Evolutionary conservation across 192 early-diverging fungal genomes (phyloP).

Genomic region (Ambispora gerdemannii): DNA sequence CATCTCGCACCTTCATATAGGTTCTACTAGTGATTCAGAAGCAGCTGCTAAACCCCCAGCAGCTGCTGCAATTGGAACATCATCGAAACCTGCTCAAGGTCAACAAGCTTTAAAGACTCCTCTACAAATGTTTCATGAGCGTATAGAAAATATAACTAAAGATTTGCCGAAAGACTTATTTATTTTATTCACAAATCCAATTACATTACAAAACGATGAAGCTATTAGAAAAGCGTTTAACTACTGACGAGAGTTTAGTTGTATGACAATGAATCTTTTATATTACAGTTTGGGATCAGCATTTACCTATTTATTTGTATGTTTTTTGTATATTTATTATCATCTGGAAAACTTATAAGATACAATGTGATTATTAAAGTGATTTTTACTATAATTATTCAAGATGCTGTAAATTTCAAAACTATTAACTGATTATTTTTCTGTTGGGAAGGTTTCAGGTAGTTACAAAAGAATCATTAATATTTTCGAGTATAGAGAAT

Average conservation of each 20-base stretch:
- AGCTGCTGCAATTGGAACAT: not conserved
- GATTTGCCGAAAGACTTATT: slow-evolving; percentile 30
- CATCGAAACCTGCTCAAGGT: not conserved
- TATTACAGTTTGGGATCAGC: too few relatives aligned
- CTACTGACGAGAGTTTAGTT: not conserved
- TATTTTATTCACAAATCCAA: slow-evolving; percentile 16
- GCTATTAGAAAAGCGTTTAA: slow-evolving; percentile 20
- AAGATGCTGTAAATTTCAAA: too few relatives aligned
- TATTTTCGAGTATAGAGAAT: too few relatives aligned
- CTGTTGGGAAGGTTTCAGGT: too few relatives aligned
- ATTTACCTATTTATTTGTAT: too few relatives aligned
- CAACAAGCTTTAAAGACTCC: slow-evolving; percentile 18
- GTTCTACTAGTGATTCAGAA: not conserved
- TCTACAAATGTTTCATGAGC: slow-evolving; percentile 34
- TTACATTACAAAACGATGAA: slow-evolving; percentile 8
- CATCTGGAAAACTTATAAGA: too few relatives aligned
- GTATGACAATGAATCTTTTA: too few relatives aligned
- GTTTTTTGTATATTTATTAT: too few relatives aligned
- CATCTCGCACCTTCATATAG: not conserved
- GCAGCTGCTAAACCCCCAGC: not conserved
- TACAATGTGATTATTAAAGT: too few relatives aligned
- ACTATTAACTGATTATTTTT: too few relatives aligned
- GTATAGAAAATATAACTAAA: slow-evolving; percentile 7
- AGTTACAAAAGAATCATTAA: too few relatives aligned
- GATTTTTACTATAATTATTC: too few relatives aligned